A percentile compares a stretch with the other conserved stretches of the same genome.
phyloP scores from a whole-genome alignment of 768 basidiomycete genomes.

The Phanerochaete sordida region DNA sequence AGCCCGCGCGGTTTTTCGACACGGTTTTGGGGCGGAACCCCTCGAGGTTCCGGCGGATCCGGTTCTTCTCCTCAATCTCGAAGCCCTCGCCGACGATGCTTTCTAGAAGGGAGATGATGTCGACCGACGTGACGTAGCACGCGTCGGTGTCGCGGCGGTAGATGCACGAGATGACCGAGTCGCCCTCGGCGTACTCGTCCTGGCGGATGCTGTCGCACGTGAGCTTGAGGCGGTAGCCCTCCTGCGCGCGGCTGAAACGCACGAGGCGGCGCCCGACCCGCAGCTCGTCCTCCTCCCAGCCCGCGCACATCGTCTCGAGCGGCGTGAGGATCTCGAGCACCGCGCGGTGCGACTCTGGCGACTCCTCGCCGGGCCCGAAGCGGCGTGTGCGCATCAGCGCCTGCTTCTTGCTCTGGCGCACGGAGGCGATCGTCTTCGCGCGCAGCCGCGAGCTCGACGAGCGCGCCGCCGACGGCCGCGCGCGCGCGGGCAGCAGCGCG shows the following conservation, averaged over 20 bases:
- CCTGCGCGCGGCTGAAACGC: constrained; percentile 76
- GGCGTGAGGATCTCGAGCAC: constrained; percentile 60
- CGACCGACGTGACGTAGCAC: constrained; percentile 92
- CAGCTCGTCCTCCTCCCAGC: constrained; percentile 66
- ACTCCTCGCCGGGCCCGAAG: constrained; percentile 23
- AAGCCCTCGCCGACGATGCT: constrained; percentile 71
- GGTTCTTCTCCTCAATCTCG: constrained; percentile 94
- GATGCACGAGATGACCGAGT: constrained; percentile 93
- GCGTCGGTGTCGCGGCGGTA: constrained; percentile 72
- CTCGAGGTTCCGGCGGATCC: constrained; percentile 92
- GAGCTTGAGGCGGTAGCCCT: constrained; percentile 72
- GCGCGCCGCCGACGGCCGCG: constrained; percentile 40
- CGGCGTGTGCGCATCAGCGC: constrained; percentile 23
- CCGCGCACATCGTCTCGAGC: constrained; percentile 49
- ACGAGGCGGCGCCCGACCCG: constrained; percentile 76
- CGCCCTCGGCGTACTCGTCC: constrained; percentile 66
- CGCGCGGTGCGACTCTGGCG: constrained; percentile 46
- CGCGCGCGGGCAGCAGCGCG: background rate
- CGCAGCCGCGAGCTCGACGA: constrained; percentile 31
- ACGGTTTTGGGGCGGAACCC: constrained; percentile 89
- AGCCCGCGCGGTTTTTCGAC: constrained; percentile 77
- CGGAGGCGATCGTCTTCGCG: constrained; percentile 1
- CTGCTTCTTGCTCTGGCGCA: constrained; percentile 12
- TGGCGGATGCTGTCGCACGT: constrained; percentile 75
- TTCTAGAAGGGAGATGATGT: constrained; percentile 92